phyloP scores from a whole-genome alignment of 164 flowering plant species.

The Chimonanthus praecox region DNA sequence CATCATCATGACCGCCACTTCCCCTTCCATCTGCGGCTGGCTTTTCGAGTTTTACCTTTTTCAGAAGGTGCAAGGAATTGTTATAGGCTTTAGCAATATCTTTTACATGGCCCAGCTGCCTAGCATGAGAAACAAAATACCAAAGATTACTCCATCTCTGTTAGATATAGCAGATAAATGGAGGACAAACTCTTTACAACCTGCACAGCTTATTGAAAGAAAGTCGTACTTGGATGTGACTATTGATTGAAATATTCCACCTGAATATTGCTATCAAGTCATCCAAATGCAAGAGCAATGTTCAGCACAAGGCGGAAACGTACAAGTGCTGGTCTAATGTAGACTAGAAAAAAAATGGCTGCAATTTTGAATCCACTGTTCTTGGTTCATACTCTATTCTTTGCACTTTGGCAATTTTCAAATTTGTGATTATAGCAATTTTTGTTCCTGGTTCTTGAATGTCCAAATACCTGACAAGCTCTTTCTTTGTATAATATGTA shows the following conservation, averaged over 20 bases:
- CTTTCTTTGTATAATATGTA: slow-evolving; percentile 7
- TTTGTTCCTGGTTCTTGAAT: neutral
- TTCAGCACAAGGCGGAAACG: neutral
- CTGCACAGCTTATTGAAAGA: too few relatives aligned
- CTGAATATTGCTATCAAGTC: neutral
- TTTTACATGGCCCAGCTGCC: too few relatives aligned
- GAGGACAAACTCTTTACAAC: neutral
- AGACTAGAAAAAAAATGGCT: too few relatives aligned
- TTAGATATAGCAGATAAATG: neutral
- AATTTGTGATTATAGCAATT: neutral
- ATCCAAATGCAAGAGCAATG: neutral
- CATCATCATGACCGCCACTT: too few relatives aligned
- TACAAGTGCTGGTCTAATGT: too few relatives aligned
- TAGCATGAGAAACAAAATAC: too few relatives aligned
- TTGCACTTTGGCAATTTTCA: neutral
- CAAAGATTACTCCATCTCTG: neutral
- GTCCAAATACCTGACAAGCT: neutral
- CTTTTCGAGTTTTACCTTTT: too few relatives aligned
- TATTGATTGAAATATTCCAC: neutral
- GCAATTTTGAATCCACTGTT: neutral
- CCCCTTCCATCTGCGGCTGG: too few relatives aligned
- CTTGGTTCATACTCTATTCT: neutral
- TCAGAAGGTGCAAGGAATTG: too few relatives aligned
- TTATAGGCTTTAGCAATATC: too few relatives aligned
- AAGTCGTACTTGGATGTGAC: neutral